phyloP scores from a whole-genome alignment of 192 early-diverging fungal species.

The Diversispora eburnea region DNA sequence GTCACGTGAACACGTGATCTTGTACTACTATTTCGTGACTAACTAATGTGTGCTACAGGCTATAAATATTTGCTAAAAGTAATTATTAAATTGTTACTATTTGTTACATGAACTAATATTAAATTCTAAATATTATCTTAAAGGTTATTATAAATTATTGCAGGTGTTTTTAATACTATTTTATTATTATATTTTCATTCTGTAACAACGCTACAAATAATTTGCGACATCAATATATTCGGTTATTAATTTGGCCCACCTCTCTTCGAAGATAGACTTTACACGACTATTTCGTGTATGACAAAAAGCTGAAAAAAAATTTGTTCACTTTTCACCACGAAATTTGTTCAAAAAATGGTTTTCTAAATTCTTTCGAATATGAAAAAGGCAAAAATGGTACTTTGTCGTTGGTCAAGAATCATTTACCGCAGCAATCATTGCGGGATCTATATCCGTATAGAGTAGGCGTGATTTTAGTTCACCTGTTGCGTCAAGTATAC shows the following conservation, averaged over 20 bases:
- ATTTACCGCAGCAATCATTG: neutral
- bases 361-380: constrained; percentile 2
- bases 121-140: too few relatives aligned
- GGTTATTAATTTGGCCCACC: neutral
- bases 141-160: too few relatives aligned
- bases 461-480: neutral
- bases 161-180: too few relatives aligned
- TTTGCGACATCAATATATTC: neutral
- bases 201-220: neutral
- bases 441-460: neutral
- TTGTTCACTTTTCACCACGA: neutral
- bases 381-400: constrained; percentile 4
- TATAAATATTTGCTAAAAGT: too few relatives aligned
- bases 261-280: neutral
- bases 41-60: too few relatives aligned
- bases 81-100: too few relatives aligned
- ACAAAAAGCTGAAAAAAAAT: constrained; percentile 9
- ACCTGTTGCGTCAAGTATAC: neutral
- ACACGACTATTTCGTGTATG: neutral
- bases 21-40: too few relatives aligned
- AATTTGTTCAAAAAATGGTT: constrained; percentile 6
- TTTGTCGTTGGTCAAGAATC: neutral
- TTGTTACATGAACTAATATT: too few relatives aligned
- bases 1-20: too few relatives aligned
- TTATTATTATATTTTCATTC: too few relatives aligned